Conservation (phyloP, 768 basidiomycete genomes). For the Lentinula guzmanii region DNA sequence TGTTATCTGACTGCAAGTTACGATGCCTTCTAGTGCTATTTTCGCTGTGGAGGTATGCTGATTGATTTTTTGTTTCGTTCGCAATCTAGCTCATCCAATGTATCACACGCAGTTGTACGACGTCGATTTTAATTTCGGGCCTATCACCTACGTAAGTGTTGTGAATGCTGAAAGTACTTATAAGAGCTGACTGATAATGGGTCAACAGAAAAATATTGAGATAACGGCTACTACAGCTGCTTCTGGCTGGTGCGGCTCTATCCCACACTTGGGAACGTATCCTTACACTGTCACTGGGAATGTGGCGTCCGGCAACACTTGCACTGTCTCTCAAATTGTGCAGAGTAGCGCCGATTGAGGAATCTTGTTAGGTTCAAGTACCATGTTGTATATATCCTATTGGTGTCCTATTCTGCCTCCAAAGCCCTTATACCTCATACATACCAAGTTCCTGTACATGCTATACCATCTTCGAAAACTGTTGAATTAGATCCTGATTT, state of each 20-base stretch:
- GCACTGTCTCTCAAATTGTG: slow-evolving; percentile 16
- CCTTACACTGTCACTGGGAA: slow-evolving; percentile 17
- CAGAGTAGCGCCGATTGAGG: slow-evolving; percentile 12
- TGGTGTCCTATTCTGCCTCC: too few relatives aligned
- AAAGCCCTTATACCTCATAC: too few relatives aligned
- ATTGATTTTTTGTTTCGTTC: background rate
- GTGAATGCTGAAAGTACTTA: background rate
- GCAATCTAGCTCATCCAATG: background rate
- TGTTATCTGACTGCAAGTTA: background rate
- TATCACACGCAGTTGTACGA: slow-evolving; percentile 11
- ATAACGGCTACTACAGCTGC: slow-evolving; percentile 20
- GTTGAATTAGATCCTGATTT: too few relatives aligned
- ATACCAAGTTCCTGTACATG: too few relatives aligned
- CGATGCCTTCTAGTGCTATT: slow-evolving; percentile 13
- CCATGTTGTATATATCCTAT: background rate
- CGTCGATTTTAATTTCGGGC: slow-evolving; percentile 21
- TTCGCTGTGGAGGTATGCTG: slow-evolving; percentile 19
- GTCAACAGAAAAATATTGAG: slow-evolving; percentile 16
- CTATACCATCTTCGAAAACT: too few relatives aligned
- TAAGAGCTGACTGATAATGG: background rate
- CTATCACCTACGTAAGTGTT: slow-evolving; percentile 15
- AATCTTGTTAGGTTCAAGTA: background rate
- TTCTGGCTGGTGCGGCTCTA: slow-evolving; percentile 19
- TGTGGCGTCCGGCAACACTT: slow-evolving; percentile 18
- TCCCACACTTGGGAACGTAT: slow-evolving; percentile 19